Evolutionary conservation across 768 basidiomycete species (phyloP), one percentile per base, ranked within the genome.

Genomic region (Scleroderma citrinum): DNA sequence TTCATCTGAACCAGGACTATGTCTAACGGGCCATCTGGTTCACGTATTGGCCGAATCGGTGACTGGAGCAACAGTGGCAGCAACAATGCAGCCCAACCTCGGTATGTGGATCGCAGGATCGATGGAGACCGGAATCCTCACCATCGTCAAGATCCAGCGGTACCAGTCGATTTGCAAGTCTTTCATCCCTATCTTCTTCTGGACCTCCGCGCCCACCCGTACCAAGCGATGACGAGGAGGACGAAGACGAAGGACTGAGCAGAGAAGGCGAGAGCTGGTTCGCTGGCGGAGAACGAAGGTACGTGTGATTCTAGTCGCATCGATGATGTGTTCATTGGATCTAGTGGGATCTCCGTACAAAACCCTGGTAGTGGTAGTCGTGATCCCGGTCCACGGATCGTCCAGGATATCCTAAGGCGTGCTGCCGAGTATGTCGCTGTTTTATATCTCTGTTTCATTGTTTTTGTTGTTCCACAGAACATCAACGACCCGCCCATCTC

Each of bases 281-380:
- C 66, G 85, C 95, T 3, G 95, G 95, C n/a, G 95, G 95, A 0
- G 95, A 95, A 64, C 74, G 90, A 61, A 93, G 92, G 93, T 89
- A 30, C 29, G 63, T 14, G 19, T 20, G 5, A 17, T 38, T 40
- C 7, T 17, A 24, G 14, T 40, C 21, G 21, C 7, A 13, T 5
- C 7, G 12, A n/a, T 20, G 30, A 16, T 3, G 23, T 31, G 30
- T 32, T 41, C 5, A 48, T 26, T 29, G 29, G 37, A 7, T 31
- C 7, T 31, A 97, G 93, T 65, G 95, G 94, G 2, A 75, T 99
- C 40, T 87, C 85, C 2, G 76, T 98, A 2, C 80, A 95, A 68
- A 92, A 92, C 61, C 95, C 95, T n/a, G n/a, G n/a, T n/a, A n/a
- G n/a, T 1, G 80, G 61, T 14, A 62, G 64, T 41, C 64, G 51